Evolutionary conservation across 805 yeast species (phyloP), one percentile per base, ranked within the genome.

Genomic region (Phaffomyces antillensis): DNA sequence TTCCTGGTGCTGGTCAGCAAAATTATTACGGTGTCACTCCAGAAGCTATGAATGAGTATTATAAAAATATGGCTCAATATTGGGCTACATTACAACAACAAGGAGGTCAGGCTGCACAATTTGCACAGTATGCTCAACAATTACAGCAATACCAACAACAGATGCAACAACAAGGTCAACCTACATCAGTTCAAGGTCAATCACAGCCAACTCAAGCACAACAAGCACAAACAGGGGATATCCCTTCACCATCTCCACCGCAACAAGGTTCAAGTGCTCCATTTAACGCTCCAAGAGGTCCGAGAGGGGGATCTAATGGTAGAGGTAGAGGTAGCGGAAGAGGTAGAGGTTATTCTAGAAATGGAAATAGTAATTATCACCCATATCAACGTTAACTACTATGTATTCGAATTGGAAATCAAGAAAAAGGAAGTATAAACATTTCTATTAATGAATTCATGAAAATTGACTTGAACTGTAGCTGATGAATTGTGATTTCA

Each of bases 31-130:
- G 56, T 40, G 54, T 59, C 39, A 45, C 54, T 11, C 70, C 82
- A 11, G 83, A 78, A 52, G 76, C 76, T 68, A 73, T 78, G 75
- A 77, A 72, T 42, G 83, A 78, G 48, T 81, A 81, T 57, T 76
- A 80, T 71, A 77, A 75, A 59, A 72, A 76, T 59, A 73, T 77
- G 77, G 79, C 75, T 58, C 77, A 73, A 52, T 76, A 76, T 51
- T 81, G 85, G 83, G 73, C 72, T 56, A 76, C 76, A 70, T 68
- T 72, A 59, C 83, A 79, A 56, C 62, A 57, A 46, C 51, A 49
- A 38, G 48, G 45, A 25, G 47, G 52, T 17, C 42, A 42, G 33
- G 42, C 39, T 32, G 45, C 67, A 52, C 50, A 66, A 58, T 49
- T 61, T 59, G 64, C 70, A 59, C 46, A 67, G 60, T 46, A 58